Evolutionary conservation across 2,329 filamentous ascomycete genomes (phyloP).

Genomic region (Colletotrichum eleusines): DNA sequence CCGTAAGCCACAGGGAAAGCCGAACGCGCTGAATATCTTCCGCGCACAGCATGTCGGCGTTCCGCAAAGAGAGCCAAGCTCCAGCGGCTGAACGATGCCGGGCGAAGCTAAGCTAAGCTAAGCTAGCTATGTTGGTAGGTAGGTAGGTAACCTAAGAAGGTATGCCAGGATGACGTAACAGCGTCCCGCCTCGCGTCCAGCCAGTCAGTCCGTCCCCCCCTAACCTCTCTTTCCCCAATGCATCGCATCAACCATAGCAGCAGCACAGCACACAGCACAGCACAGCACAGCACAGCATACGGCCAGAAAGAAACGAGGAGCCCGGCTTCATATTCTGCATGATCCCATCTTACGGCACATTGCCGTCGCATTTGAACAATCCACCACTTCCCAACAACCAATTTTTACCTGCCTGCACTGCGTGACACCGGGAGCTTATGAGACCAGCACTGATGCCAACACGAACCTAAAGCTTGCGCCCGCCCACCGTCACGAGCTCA

Average conservation of each 20-base stretch:
- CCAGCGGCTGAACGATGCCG: not conserved
- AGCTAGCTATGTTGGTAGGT: not conserved
- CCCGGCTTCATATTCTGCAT: not conserved
- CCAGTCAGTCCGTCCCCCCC: not conserved
- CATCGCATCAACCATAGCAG: not conserved
- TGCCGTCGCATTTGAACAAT: not conserved
- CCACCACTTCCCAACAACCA: not conserved
- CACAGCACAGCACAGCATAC: not conserved
- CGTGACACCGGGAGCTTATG: conserved; percentile 17
- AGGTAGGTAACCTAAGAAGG: too few relatives aligned
- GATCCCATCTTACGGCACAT: not conserved
- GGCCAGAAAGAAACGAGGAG: not conserved
- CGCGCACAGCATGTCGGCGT: not conserved
- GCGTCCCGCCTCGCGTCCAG: conserved; percentile 15
- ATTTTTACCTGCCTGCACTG: not conserved
- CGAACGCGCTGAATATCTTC: conserved; percentile 2
- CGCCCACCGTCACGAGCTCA: conserved; percentile 35
- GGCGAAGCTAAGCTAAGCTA: not conserved
- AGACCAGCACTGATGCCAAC: conserved; percentile 16
- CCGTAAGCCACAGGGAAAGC: not conserved
- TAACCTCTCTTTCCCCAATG: not conserved
- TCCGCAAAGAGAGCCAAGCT: not conserved
- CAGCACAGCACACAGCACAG: too few relatives aligned
- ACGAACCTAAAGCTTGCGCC: conserved; percentile 32
- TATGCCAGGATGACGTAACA: conserved; percentile 15